These are phyloP conservation scores for Exobasidium rhododendri DNA, from an alignment of 1,284 basidiomycete species.

Conservation along the genomic window DNA sequence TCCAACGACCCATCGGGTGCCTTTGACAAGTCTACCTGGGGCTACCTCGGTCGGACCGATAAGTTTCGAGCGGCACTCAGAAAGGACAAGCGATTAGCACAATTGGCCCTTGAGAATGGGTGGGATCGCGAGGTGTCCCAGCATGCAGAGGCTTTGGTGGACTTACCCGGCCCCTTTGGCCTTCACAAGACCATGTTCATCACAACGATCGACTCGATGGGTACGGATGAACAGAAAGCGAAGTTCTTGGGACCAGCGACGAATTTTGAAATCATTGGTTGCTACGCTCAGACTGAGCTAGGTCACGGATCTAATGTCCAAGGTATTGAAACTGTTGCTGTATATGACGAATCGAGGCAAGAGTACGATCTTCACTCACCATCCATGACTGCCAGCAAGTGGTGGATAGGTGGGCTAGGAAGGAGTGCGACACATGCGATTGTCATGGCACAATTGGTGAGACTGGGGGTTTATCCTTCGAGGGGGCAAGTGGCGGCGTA, in stretches of 20 bases:
- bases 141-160: slow-evolving; percentile 40
- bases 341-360: slow-evolving; percentile 35
- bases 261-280: slow-evolving; percentile 43
- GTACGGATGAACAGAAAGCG: slow-evolving; percentile 44
- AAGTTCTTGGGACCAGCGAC: slow-evolving; percentile 40
- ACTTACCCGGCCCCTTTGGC: slow-evolving; percentile 31
- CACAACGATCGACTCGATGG: slow-evolving; percentile 47
- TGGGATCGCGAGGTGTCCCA: slow-evolving; percentile 30
- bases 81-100: slow-evolving; percentile 55
- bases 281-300: slow-evolving; percentile 48
- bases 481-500: no score
- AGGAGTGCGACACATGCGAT: slow-evolving; percentile 55
- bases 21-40: slow-evolving; percentile 68
- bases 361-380: slow-evolving; percentile 43
- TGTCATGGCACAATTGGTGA: slow-evolving; percentile 56
- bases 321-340: slow-evolving; percentile 43
- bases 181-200: slow-evolving; percentile 50
- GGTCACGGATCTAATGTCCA: slow-evolving; percentile 49
- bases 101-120: slow-evolving; percentile 56
- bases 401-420: slow-evolving; percentile 56
- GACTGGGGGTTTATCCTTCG: no score
- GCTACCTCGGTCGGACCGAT: slow-evolving; percentile 52
- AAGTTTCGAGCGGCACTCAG: slow-evolving; percentile 51
- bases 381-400: slow-evolving; percentile 40
- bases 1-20: slow-evolving; percentile 59